Conservation (phyloP, 345 rosid genomes). For the Eucalyptus erythrocorys region DNA sequence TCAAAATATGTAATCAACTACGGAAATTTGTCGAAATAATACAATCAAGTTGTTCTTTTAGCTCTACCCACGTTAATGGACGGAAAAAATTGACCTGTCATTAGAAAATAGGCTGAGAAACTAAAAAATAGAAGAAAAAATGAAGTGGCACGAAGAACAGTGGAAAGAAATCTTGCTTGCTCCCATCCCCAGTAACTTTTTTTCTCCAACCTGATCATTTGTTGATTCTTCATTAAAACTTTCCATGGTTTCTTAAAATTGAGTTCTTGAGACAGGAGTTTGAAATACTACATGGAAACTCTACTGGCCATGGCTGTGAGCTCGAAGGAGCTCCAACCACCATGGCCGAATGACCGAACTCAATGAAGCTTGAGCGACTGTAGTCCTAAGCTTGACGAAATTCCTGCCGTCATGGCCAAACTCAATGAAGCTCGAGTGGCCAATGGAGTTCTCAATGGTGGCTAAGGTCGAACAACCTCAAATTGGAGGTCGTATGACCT, state of each 20-base stretch:
- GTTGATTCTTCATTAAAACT: not conserved
- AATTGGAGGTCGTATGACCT: not conserved
- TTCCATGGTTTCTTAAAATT: not conserved
- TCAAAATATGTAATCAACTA: rapidly evolving
- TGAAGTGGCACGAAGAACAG: not conserved
- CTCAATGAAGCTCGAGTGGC: not conserved
- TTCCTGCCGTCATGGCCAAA: not conserved
- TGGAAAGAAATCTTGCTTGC: constrained; percentile 47
- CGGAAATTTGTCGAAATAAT: not conserved
- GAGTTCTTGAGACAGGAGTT: not conserved
- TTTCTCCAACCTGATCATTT: not conserved
- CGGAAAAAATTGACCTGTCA: not conserved
- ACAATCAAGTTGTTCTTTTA: not conserved
- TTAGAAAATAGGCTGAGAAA: not conserved
- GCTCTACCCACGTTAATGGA: not conserved
- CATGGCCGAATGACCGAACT: not conserved
- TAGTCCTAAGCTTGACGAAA: not conserved
- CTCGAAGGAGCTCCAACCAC: not conserved
- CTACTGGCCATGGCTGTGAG: not conserved
- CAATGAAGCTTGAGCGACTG: not conserved
- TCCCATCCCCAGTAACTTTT: constrained; percentile 35
- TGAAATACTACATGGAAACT: not conserved
- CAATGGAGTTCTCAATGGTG: not conserved
- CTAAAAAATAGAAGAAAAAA: not conserved
- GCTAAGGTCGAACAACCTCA: not conserved